A percentile compares a stretch with the other conserved stretches of the same genome.
These are phyloP conservation scores for Xylariaceae sp. DNA, from an alignment of 2,329 filamentous ascomycete species.

Conservation along the genomic window DNA sequence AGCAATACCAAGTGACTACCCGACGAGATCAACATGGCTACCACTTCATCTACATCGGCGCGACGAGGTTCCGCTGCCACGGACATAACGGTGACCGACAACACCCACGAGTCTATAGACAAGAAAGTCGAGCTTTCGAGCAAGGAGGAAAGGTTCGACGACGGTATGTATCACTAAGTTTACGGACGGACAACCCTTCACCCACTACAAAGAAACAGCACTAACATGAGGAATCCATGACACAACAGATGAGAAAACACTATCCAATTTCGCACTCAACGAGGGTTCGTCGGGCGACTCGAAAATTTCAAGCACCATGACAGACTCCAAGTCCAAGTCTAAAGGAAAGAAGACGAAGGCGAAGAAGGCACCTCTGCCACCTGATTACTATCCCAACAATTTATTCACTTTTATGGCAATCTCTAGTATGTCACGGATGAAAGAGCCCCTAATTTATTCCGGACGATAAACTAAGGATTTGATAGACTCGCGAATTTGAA, in stretches of 20 bases:
- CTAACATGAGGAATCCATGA: conserved; percentile 1
- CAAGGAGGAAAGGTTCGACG: conserved; percentile 8
- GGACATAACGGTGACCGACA: conserved; percentile 23
- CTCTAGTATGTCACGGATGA: conserved; percentile 5
- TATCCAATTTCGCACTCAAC: conserved; percentile 7
- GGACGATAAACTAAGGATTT: background rate
- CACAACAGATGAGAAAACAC: conserved; percentile 15
- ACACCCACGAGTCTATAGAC: background rate
- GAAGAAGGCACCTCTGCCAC: conserved; percentile 13
- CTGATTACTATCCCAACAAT: conserved; percentile 13
- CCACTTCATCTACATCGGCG: background rate
- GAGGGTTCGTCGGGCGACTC: conserved; percentile 7
- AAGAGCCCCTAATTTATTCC: background rate
- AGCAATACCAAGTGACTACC: background rate
- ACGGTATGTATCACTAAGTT: conserved; percentile 13
- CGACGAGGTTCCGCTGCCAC: conserved; percentile 22
- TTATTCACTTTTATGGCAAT: conserved; percentile 15
- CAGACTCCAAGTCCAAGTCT: conserved; percentile 25
- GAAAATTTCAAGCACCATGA: background rate
- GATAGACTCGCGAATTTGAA: conserved; percentile 11
- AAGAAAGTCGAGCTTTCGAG: background rate
- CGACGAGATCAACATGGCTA: conserved; percentile 5
- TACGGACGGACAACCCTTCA: background rate
- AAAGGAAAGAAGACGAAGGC: conserved; percentile 14
- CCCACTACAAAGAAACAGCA: background rate